Percentiles rank a stretch among this genome's conserved stretches.
phyloP scores from a whole-genome alignment of 164 flowering plant genomes.

The Vitis riparia region DNA sequence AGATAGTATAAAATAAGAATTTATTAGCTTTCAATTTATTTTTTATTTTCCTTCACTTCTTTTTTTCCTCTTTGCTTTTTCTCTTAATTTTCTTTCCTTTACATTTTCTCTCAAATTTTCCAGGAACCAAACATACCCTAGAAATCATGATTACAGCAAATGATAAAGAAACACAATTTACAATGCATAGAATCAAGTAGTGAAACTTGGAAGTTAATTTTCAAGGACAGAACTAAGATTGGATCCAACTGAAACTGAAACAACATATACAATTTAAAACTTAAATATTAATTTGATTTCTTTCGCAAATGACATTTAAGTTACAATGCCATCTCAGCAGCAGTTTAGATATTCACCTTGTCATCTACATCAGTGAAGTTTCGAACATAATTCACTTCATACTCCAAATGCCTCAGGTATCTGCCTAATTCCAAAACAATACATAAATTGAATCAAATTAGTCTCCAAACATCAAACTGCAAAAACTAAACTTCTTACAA shows the following conservation, averaged over 20 bases:
- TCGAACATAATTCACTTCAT: constrained; percentile 83
- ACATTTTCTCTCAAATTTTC: no score
- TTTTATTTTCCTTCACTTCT: no score
- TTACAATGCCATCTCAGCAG: background rate
- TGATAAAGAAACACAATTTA: background rate
- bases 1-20: no score
- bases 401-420: constrained; percentile 72
- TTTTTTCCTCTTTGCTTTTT: no score
- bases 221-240: no score
- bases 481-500: background rate
- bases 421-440: constrained; percentile 58
- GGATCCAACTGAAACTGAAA: no score
- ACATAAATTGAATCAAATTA: constrained; percentile 11
- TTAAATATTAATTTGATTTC: background rate
- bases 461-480: background rate
- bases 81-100: no score
- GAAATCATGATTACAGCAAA: background rate
- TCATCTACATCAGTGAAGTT: constrained; percentile 98
- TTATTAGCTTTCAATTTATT: no score
- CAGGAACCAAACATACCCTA: background rate
- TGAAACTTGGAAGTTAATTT: no score
- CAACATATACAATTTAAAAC: no score
- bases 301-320: background rate
- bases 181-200: background rate
- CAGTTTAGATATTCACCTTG: constrained; percentile 52